phyloP scores from a whole-genome alignment of 352 stramenopile species.

The Phytophthora pinifolia region DNA sequence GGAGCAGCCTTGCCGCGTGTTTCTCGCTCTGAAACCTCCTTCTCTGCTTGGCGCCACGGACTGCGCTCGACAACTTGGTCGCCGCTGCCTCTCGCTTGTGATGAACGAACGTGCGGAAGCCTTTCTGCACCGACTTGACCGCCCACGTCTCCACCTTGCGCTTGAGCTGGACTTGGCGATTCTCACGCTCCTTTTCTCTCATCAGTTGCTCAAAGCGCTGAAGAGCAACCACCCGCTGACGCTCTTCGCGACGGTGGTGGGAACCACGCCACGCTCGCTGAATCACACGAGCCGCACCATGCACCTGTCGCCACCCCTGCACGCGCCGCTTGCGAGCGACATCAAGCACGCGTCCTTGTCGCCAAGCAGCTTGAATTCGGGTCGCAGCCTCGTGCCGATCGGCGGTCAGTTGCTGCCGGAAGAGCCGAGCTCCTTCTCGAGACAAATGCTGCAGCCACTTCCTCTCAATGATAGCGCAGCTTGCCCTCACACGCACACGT shows the following conservation, averaged over 20 bases:
- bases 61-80: constrained; percentile 34
- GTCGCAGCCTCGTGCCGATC: constrained; percentile 28
- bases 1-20: constrained; percentile 24
- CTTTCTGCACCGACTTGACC: constrained; percentile 30
- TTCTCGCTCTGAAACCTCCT: constrained; percentile 25
- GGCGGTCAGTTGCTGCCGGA: constrained; percentile 37
- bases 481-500: constrained; percentile 30
- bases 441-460: constrained; percentile 42
- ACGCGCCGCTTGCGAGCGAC: constrained; percentile 10
- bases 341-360: constrained; percentile 1
- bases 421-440: constrained; percentile 31
- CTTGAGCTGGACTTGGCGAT: constrained; percentile 22
- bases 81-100: constrained; percentile 24
- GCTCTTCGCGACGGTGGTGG: constrained; percentile 18
- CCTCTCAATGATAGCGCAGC: constrained; percentile 40
- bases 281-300: constrained; percentile 25
- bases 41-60: constrained; percentile 28
- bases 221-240: constrained; percentile 28
- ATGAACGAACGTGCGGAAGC: constrained; percentile 28
- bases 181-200: constrained; percentile 31
- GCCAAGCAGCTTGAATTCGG: constrained; percentile 39
- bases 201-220: constrained; percentile 41
- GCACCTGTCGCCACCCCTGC: constrained; percentile 17
- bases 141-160: constrained; percentile 34
- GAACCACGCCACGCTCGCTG: constrained; percentile 25